Evolutionary conservation across 1,284 basidiomycete species (phyloP).

Genomic region (Gymnopus androsaceus): DNA sequence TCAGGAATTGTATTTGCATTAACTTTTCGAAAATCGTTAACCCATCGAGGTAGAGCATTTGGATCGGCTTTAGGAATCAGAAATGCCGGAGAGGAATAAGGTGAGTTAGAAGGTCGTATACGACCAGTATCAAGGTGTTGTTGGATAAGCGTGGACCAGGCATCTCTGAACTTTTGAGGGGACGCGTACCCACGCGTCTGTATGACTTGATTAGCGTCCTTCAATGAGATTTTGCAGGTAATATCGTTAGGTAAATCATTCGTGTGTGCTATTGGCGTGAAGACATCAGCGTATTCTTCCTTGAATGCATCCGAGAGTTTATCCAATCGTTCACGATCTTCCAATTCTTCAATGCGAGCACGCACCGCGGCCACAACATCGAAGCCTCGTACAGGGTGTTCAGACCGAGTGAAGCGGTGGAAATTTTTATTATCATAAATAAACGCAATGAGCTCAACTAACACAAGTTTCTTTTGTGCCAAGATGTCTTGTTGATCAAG

Average conservation of each 20-base stretch:
- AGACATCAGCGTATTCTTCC: too few relatives aligned
- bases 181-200: constrained; percentile 16
- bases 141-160: constrained; percentile 30
- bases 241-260: constrained; percentile 26
- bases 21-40: constrained; percentile 35
- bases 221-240: constrained; percentile 26
- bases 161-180: too few relatives aligned
- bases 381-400: neutral
- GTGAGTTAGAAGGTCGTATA: constrained; percentile 27
- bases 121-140: constrained; percentile 29
- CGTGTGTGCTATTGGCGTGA: constrained; percentile 16
- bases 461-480: neutral
- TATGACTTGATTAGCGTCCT: constrained; percentile 20
- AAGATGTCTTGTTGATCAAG: neutral
- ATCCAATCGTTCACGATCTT: too few relatives aligned
- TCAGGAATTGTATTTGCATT: constrained; percentile 30
- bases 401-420: neutral
- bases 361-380: constrained; percentile 16
- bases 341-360: constrained; percentile 18
- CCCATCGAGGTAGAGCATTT: constrained; percentile 32
- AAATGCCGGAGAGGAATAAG: constrained; percentile 30
- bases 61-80: constrained; percentile 37
- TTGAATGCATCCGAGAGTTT: too few relatives aligned
- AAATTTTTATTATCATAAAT: too few relatives aligned
- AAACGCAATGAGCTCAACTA: too few relatives aligned